Conservation (phyloP, 352 stramenopile genomes). For the Globisporangium nunn region DNA sequence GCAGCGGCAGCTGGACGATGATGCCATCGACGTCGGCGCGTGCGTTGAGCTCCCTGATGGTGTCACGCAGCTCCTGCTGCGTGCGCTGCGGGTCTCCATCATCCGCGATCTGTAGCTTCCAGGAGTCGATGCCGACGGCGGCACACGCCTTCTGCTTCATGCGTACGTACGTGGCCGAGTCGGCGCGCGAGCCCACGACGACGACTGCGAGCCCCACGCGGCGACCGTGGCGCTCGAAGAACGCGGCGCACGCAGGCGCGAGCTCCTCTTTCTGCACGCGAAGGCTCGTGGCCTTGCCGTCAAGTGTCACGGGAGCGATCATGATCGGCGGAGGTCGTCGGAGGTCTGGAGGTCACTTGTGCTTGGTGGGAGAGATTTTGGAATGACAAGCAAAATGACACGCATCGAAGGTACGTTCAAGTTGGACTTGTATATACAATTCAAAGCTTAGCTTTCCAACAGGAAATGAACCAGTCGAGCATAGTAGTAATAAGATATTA, state of each 20-base stretch:
- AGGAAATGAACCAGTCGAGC: background rate
- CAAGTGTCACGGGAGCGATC: conserved; percentile 21
- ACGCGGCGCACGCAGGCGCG: conserved; percentile 48
- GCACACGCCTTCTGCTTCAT: conserved; percentile 98
- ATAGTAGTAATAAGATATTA: too few relatives aligned
- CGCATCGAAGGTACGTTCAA: background rate
- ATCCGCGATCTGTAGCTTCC: conserved; percentile 57
- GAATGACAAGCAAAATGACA: background rate
- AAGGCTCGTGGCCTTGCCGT: conserved; percentile 86
- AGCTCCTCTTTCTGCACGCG: conserved; percentile 81
- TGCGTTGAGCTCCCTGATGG: conserved; percentile 60
- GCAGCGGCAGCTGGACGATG: conserved; percentile 90
- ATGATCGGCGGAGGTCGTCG: background rate
- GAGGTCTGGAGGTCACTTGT: background rate
- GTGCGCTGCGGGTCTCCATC: conserved; percentile 7
- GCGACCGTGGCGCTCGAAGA: conserved; percentile 35
- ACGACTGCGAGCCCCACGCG: conserved; percentile 96
- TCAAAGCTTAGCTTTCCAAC: background rate
- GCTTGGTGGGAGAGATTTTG: background rate
- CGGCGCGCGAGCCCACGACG: conserved; percentile 91
- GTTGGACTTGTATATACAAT: background rate
- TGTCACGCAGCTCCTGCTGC: conserved; percentile 29
- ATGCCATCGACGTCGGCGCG: conserved; percentile 75
- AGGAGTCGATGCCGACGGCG: conserved; percentile 89
- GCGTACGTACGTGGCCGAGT: conserved; percentile 97